Evolutionary conservation across 768 basidiomycete species (phyloP).

Genomic region (Asterophora parasitica): DNA sequence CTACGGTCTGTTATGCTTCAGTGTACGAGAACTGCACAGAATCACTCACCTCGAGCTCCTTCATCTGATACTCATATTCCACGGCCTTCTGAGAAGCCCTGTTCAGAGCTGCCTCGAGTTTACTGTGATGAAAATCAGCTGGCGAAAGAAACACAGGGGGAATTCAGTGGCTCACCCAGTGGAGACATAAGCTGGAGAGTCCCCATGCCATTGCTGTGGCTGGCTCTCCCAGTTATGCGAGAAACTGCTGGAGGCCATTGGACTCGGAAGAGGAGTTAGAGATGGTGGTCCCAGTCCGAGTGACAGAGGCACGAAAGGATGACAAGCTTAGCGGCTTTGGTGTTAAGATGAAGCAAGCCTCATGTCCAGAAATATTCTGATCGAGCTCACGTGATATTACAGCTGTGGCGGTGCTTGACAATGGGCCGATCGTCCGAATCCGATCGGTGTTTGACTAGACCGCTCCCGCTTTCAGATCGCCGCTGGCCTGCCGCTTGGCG

Average conservation of each 20-base stretch:
- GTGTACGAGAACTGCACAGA: not conserved
- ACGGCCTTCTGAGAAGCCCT: constrained; percentile 42
- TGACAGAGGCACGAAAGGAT: constrained; percentile 11
- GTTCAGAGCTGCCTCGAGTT: constrained; percentile 43
- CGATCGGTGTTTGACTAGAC: no score
- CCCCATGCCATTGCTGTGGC: constrained; percentile 1
- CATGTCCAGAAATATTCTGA: constrained; percentile 25
- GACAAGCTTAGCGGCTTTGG: constrained; percentile 5
- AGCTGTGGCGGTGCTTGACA: constrained; percentile 9
- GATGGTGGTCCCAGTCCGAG: constrained; percentile 9
- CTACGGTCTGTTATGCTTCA: constrained; percentile 28
- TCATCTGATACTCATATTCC: constrained; percentile 53
- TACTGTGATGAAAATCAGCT: constrained; percentile 24
- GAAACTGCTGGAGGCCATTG: constrained; percentile 16
- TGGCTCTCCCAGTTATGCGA: constrained; percentile 13
- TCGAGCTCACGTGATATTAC: constrained; percentile 30
- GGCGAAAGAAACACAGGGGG: constrained; percentile 2
- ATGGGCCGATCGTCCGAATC: no score
- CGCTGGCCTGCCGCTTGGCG: no score
- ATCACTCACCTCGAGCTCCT: constrained; percentile 50
- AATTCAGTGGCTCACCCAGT: constrained; percentile 13
- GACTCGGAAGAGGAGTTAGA: constrained; percentile 4
- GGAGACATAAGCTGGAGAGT: constrained; percentile 19
- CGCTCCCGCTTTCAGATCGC: not conserved
- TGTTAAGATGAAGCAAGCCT: constrained; percentile 24